A percentile compares a stretch with the other conserved stretches of the same genome.
Evolutionary conservation across 2,329 filamentous ascomycete species (phyloP).

Genomic region (Phyllosticta citrichinensis): DNA sequence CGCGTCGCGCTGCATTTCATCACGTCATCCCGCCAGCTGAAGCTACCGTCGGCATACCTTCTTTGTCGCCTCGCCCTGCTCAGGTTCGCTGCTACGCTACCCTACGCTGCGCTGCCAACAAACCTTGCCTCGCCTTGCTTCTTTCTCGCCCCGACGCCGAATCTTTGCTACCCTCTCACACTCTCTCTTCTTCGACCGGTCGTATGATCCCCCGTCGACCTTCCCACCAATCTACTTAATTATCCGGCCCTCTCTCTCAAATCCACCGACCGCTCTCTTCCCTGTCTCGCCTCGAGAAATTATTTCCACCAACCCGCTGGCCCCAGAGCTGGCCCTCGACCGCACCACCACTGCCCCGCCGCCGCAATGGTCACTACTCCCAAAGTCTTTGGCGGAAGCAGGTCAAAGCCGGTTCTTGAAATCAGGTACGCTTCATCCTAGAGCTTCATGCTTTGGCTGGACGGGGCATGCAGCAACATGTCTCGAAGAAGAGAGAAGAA

Average conservation of each 20-base stretch:
- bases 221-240: background rate
- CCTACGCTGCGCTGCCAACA: background rate
- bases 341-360: background rate
- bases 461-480: background rate
- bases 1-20: slow-evolving; percentile 4
- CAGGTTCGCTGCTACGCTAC: background rate
- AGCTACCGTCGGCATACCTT: slow-evolving; percentile 18
- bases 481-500: background rate
- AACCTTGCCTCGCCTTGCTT: background rate
- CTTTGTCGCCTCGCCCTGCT: slow-evolving; percentile 15
- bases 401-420: slow-evolving; percentile 27
- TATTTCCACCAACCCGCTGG: background rate
- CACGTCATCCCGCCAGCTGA: slow-evolving; percentile 17
- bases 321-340: background rate
- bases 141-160: background rate
- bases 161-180: background rate
- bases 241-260: background rate
- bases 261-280: background rate
- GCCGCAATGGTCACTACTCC: slow-evolving; percentile 25
- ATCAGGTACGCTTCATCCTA: slow-evolving; percentile 28
- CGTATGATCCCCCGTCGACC: background rate
- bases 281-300: background rate
- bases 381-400: slow-evolving; percentile 25
- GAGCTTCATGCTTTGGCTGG: background rate
- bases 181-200: background rate